Evolutionary conservation across 257 asterid genomes (phyloP).

Genomic region (Handroanthus guayacan): DNA sequence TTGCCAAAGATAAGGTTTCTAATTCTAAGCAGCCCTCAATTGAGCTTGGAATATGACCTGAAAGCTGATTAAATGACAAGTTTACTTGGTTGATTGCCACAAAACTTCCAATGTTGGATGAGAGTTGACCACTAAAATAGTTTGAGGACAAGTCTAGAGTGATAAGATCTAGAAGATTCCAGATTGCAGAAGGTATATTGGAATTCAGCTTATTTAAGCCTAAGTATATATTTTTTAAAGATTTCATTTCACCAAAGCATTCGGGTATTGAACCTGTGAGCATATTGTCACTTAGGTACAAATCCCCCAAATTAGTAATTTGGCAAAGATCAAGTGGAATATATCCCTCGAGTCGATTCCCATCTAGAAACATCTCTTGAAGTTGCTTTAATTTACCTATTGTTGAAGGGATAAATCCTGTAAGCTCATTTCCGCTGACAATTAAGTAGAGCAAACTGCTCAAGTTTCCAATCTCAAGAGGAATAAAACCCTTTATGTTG

Average conservation of each 20-base stretch:
- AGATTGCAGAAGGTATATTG: slow-evolving; percentile 33
- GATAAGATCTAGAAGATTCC: slow-evolving; percentile 36
- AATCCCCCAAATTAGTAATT: slow-evolving; percentile 22
- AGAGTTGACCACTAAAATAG: slow-evolving; percentile 33
- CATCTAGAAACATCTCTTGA: not conserved
- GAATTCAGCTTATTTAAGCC: slow-evolving; percentile 36
- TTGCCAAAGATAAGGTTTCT: not conserved
- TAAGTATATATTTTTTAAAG: slow-evolving; percentile 31
- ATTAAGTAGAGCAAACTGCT: slow-evolving; percentile 9
- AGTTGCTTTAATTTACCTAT: slow-evolving; percentile 31
- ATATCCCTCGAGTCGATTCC: slow-evolving; percentile 34
- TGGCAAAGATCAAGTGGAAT: slow-evolving; percentile 31
- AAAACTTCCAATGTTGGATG: slow-evolving; percentile 30
- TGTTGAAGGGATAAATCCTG: not conserved
- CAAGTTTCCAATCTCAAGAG: slow-evolving; percentile 41
- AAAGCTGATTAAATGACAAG: slow-evolving; percentile 39
- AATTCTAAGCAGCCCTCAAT: slow-evolving; percentile 25
- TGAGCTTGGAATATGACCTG: slow-evolving; percentile 39
- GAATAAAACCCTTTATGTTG: slow-evolving; percentile 36
- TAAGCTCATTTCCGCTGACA: slow-evolving; percentile 20
- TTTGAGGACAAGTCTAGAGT: slow-evolving; percentile 36
- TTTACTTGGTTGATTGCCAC: slow-evolving; percentile 25
- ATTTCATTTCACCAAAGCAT: slow-evolving; percentile 37
- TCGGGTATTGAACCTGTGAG: slow-evolving; percentile 40
- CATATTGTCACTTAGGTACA: slow-evolving; percentile 28